A percentile compares a stretch with the other conserved stretches of the same genome.
phyloP scores from a whole-genome alignment of 2,329 filamentous ascomycete genomes.

The Trichoderma arundinaceum region DNA sequence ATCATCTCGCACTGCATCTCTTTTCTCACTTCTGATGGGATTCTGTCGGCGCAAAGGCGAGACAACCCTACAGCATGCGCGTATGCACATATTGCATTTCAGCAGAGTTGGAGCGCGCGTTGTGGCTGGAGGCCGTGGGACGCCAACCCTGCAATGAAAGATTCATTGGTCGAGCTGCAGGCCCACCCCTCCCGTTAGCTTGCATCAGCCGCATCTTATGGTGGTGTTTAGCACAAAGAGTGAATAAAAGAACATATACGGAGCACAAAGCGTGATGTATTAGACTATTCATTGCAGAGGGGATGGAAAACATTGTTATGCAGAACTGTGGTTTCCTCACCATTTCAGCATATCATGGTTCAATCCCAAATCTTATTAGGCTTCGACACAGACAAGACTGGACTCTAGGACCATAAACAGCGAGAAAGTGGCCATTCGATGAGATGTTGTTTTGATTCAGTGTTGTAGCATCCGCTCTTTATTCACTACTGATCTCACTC shows the following conservation, averaged over 20 bases:
- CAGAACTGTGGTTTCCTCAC: too few species aligned
- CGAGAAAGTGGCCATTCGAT: too few species aligned
- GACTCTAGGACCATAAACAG: too few species aligned
- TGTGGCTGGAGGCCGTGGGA: constrained; percentile 12
- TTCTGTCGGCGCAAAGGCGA: background rate
- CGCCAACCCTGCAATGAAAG: constrained; percentile 1
- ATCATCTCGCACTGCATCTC: background rate
- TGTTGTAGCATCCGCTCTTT: background rate
- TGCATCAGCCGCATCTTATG: constrained; percentile 1
- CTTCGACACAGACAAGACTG: too few species aligned
- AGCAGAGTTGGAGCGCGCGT: background rate
- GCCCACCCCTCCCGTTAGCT: background rate
- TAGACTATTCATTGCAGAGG: too few species aligned
- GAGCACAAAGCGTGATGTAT: too few species aligned
- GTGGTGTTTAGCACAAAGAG: background rate
- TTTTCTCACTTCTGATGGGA: background rate
- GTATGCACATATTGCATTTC: background rate
- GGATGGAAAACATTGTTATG: too few species aligned
- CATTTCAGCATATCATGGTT: too few species aligned
- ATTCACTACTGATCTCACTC: background rate
- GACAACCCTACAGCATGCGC: background rate
- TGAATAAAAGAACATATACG: too few species aligned
- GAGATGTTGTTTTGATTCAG: too few species aligned
- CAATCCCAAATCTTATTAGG: too few species aligned
- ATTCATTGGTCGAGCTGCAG: constrained; percentile 1